phyloP scores from a whole-genome alignment of 305 asterid species.

The Lippia alba region DNA sequence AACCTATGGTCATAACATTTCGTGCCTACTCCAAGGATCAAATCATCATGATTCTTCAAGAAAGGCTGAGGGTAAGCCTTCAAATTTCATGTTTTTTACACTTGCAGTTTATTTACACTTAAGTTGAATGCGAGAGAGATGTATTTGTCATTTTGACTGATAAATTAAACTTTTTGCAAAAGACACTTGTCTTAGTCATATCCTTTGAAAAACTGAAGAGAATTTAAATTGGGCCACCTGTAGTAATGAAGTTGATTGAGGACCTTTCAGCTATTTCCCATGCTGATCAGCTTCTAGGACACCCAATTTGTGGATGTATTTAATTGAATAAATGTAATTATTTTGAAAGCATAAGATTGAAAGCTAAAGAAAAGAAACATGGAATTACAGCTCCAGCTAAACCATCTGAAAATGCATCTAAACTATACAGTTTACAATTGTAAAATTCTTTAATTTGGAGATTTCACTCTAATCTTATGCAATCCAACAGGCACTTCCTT shows the following conservation, averaged over 20 bases:
- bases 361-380: background rate
- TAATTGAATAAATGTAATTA: constrained; percentile 13
- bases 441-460: constrained; percentile 3
- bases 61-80: constrained; percentile 71
- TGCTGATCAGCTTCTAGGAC: background rate
- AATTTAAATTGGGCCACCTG: constrained; percentile 21
- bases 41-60: constrained; percentile 76
- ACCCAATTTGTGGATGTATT: constrained; percentile 14
- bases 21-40: constrained; percentile 93
- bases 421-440: background rate
- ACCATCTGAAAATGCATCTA: constrained; percentile 15
- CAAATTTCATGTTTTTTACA: constrained; percentile 2
- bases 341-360: background rate
- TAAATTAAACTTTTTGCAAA: constrained; percentile 22
- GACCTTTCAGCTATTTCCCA: constrained; percentile 6
- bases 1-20: constrained; percentile 83
- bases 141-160: background rate
- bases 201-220: constrained; percentile 27
- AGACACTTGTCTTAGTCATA: constrained; percentile 10
- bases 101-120: constrained; percentile 10
- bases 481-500: constrained; percentile 77
- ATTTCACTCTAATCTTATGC: constrained; percentile 35
- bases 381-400: constrained; percentile 6
- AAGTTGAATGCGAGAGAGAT: background rate
- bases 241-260: constrained; percentile 4